A percentile compares a stretch with the other conserved stretches of the same genome.
phyloP scores from a whole-genome alignment of 345 rosid genomes.

The Rhodomyrtus tomentosa region DNA sequence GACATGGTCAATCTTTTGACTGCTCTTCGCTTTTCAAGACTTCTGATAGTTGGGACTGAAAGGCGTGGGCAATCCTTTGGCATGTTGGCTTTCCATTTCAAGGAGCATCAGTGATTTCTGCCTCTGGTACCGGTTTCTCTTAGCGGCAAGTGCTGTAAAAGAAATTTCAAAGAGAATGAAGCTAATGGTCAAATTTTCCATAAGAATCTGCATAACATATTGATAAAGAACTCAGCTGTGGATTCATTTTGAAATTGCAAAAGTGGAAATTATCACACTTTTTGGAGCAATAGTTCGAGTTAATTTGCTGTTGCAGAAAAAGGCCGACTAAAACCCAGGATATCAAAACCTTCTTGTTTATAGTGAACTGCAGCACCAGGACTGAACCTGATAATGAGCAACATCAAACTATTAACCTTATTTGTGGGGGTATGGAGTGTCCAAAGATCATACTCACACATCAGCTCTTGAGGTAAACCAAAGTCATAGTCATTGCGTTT shows the following conservation, averaged over 20 bases:
- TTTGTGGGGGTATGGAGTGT: not conserved
- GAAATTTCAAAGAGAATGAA: not conserved
- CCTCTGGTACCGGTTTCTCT: slow-evolving; percentile 36
- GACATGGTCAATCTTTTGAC: not conserved
- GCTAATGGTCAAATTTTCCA: not conserved
- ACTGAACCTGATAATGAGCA: not conserved
- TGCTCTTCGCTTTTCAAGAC: not conserved
- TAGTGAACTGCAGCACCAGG: not conserved
- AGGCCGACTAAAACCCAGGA: not conserved
- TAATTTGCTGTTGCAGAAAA: not conserved
- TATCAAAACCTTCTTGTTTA: not conserved
- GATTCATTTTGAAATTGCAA: not conserved
- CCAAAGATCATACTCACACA: slow-evolving; percentile 41
- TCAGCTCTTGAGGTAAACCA: slow-evolving; percentile 83
- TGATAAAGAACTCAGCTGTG: not conserved
- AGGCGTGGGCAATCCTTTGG: slow-evolving; percentile 25
- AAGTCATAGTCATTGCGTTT: slow-evolving; percentile 78
- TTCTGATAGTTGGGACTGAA: slow-evolving; percentile 4
- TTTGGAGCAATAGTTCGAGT: not conserved
- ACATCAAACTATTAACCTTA: not conserved
- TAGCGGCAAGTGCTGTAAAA: slow-evolving; percentile 27
- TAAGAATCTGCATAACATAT: not conserved
- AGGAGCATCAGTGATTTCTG: slow-evolving; percentile 39
- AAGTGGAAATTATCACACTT: not conserved
- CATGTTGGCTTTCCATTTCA: slow-evolving; percentile 40